Evolutionary conservation across 129 eudicot species (phyloP).

Genomic region (Escallonia herrerae): DNA sequence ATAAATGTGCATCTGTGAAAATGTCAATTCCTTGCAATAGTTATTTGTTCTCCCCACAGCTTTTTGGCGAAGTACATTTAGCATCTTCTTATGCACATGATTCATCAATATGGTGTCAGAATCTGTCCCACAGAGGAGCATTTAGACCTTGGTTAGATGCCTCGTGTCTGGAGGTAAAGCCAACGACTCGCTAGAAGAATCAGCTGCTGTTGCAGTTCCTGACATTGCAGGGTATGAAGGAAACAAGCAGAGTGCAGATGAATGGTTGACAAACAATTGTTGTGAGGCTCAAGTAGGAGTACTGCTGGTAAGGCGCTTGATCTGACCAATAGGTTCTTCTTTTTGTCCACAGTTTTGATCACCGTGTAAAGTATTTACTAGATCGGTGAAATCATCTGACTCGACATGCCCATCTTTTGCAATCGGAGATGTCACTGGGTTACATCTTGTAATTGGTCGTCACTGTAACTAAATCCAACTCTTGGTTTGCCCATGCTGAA

Average conservation of each 20-base stretch:
- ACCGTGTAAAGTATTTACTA: too few species aligned
- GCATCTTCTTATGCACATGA: neutral
- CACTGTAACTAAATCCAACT: conserved; percentile 60
- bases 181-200: conserved; percentile 1
- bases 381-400: too few species aligned
- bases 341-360: too few species aligned
- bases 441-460: conserved; percentile 22
- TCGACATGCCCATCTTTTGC: too few species aligned
- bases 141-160: conserved; percentile 14
- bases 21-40: neutral
- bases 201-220: neutral
- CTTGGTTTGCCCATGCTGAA: conserved; percentile 99
- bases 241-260: neutral
- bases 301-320: too few species aligned
- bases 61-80: neutral
- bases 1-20: neutral
- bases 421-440: neutral
- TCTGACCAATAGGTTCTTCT: too few species aligned
- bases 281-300: too few species aligned
- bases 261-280: too few species aligned
- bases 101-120: neutral
- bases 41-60: too few species aligned
- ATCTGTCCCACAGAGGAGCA: conserved; percentile 1
- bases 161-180: conserved; percentile 3
- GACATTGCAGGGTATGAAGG: neutral